phyloP scores from a whole-genome alignment of 352 stramenopile species.

The Pythium vanterpoolii region DNA sequence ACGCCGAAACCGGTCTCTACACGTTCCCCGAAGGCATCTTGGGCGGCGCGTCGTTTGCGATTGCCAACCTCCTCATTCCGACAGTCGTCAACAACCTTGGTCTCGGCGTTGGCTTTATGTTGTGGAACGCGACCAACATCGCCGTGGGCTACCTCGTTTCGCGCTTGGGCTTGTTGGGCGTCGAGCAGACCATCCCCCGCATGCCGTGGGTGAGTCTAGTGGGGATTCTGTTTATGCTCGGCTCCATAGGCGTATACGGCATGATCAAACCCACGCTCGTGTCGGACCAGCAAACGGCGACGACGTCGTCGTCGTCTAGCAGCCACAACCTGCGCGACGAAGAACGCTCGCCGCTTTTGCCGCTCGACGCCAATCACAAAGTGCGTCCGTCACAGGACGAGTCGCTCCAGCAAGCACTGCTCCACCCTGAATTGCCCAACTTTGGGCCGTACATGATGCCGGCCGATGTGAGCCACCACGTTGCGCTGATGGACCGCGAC shows the following conservation, averaged over 20 bases:
- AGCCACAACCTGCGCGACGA: background rate
- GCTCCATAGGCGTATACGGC: conserved; percentile 73
- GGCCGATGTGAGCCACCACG: conserved; percentile 53
- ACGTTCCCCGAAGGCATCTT: conserved; percentile 78
- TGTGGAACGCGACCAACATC: conserved; percentile 87
- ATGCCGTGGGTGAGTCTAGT: conserved; percentile 50
- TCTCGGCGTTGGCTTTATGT: conserved; percentile 78
- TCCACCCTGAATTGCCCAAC: conserved; percentile 78
- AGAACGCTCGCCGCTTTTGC: conserved; percentile 40
- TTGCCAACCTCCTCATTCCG: conserved; percentile 81
- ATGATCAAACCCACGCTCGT: conserved; percentile 70
- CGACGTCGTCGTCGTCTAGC: background rate
- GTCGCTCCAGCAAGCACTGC: conserved; percentile 49
- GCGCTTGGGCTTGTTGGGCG: conserved; percentile 65
- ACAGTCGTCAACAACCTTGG: conserved; percentile 84
- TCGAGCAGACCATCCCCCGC: conserved; percentile 57
- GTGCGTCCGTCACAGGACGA: conserved; percentile 22
- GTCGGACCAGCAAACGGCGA: conserved; percentile 12
- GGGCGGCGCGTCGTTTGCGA: conserved; percentile 68
- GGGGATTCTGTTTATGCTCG: conserved; percentile 78
- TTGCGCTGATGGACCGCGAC: conserved; percentile 40
- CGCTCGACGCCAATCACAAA: background rate
- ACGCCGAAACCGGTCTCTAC: conserved; percentile 68
- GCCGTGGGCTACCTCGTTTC: conserved; percentile 78
- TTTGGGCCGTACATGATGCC: conserved; percentile 80